These are phyloP conservation scores for Calcarisporium arbuscula DNA, from an alignment of 2,329 filamentous ascomycete genomes.

Conservation along the genomic window DNA sequence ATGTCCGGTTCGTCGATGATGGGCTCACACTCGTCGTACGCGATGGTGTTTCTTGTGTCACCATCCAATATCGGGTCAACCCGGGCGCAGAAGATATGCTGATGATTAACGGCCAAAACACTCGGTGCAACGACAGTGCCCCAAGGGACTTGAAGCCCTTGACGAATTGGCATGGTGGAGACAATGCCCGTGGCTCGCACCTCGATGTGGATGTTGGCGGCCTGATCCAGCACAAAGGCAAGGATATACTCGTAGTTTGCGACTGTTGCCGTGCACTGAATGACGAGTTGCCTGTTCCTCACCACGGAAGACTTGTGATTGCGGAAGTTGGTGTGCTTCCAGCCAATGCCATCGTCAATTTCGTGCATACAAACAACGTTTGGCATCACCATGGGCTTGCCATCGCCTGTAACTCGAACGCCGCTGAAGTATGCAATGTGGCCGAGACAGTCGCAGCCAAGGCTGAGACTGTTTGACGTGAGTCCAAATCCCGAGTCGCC, in stretches of 20 bases:
- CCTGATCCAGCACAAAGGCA: constrained; percentile 40
- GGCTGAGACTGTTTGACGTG: too few relatives aligned
- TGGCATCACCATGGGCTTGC: too few relatives aligned
- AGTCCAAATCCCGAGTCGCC: too few relatives aligned
- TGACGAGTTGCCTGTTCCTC: constrained; percentile 45
- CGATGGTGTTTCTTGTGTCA: too few relatives aligned
- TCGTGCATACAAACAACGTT: not conserved
- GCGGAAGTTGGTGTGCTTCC: constrained; percentile 54
- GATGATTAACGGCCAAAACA: constrained; percentile 56
- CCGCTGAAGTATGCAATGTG: too few relatives aligned
- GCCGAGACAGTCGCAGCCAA: too few relatives aligned
- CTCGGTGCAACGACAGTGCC: constrained; percentile 54
- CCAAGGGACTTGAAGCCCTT: constrained; percentile 44
- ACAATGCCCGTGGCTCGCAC: too few relatives aligned
- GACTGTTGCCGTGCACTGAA: constrained; percentile 54
- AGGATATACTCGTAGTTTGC: constrained; percentile 52
- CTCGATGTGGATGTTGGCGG: too few relatives aligned
- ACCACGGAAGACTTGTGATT: constrained; percentile 47
- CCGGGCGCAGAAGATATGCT: constrained; percentile 55
- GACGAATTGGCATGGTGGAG: constrained; percentile 34
- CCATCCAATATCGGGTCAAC: constrained; percentile 57
- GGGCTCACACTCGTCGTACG: constrained; percentile 30
- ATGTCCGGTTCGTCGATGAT: constrained; percentile 38
- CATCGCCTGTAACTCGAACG: too few relatives aligned
- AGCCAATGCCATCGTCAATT: constrained; percentile 50